These are phyloP conservation scores for Rhizoclosmatium sp. DNA, from an alignment of 192 early-diverging fungal species.

Conservation along the genomic window DNA sequence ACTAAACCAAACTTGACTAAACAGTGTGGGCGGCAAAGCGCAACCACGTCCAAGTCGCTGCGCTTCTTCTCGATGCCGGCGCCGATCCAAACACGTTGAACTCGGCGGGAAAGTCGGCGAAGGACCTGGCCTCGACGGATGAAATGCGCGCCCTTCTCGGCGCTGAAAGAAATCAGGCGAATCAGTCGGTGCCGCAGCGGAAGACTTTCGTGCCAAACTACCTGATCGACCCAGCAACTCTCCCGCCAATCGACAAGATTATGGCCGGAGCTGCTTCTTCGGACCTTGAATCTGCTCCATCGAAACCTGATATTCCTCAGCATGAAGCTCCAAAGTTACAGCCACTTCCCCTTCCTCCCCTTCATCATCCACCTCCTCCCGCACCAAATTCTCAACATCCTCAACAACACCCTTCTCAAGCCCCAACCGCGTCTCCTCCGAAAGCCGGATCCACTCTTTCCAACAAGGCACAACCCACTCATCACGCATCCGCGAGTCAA, in stretches of 20 bases:
- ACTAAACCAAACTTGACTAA: background rate
- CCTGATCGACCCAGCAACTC: slow-evolving; percentile 6
- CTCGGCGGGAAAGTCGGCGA: background rate
- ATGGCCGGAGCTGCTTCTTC: background rate
- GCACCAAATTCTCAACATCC: background rate
- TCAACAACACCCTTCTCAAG: background rate
- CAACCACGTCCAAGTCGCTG: slow-evolving; percentile 12
- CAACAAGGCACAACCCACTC: slow-evolving; percentile 28
- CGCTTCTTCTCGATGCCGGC: slow-evolving; percentile 18
- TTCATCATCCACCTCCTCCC: background rate
- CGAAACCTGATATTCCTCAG: background rate
- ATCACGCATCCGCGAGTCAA: slow-evolving; percentile 2
- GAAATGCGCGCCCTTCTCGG: background rate
- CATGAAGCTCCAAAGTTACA: too few species aligned
- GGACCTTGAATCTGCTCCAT: background rate
- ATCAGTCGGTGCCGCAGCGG: too few species aligned
- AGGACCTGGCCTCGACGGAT: background rate
- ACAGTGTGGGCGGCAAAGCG: slow-evolving; percentile 26
- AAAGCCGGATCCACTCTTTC: slow-evolving; percentile 1
- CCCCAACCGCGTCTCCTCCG: background rate
- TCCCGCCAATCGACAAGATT: slow-evolving; percentile 13
- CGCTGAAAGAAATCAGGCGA: background rate
- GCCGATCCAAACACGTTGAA: background rate
- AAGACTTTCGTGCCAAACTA: slow-evolving; percentile 25
- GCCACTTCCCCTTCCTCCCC: background rate